A percentile compares a stretch with the other conserved stretches of the same genome.
phyloP scores from a whole-genome alignment of 1,139 yeast species.

The Hanseniaspora sp. region DNA sequence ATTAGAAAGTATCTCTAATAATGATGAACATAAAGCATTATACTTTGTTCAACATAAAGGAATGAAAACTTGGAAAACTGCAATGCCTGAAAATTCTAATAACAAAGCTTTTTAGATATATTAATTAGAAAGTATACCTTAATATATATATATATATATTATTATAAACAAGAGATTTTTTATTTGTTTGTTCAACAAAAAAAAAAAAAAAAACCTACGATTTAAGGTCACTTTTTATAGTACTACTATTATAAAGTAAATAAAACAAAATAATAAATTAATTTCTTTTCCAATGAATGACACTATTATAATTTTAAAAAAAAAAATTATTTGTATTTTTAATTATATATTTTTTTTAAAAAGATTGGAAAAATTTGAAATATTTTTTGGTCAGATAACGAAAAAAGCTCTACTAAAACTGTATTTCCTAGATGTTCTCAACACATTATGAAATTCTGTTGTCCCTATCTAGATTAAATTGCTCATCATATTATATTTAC shows the following conservation, averaged over 20 bases:
- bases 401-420: constrained; percentile 18
- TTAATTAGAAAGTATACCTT: neutral
- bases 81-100: neutral
- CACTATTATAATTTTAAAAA: neutral
- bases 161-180: neutral
- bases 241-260: neutral
- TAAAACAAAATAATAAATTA: neutral
- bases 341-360: too few species aligned
- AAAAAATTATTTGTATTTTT: too few species aligned
- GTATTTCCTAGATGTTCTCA: constrained; percentile 17
- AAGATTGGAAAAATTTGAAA: too few species aligned
- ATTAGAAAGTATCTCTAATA: constrained; percentile 25
- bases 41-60: constrained; percentile 26
- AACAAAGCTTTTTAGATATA: neutral
- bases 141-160: neutral
- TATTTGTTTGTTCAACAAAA: neutral
- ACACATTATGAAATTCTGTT: constrained; percentile 16
- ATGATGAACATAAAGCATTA: constrained; percentile 23
- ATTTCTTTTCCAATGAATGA: neutral
- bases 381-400: constrained; percentile 7
- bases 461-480: constrained; percentile 17
- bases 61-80: constrained; percentile 28
- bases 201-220: neutral
- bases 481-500: constrained; percentile 13
- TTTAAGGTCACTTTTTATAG: too few species aligned